Conservation (phyloP, 345 rosid genomes). For the Cardiospermum halicacabum region DNA sequence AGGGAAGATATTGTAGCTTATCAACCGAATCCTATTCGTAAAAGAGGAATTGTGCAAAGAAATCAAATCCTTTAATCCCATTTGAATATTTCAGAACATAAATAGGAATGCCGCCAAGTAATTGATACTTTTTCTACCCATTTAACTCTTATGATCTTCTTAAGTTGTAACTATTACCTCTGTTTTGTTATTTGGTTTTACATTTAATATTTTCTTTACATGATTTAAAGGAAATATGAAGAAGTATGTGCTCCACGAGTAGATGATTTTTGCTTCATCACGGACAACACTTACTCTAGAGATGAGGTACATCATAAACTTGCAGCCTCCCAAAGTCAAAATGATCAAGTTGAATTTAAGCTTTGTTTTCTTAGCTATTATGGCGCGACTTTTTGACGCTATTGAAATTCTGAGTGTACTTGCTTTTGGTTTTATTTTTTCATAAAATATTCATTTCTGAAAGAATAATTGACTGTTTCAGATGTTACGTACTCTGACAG, state of each 20-base stretch:
- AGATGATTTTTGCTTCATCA: slow-evolving; percentile 90
- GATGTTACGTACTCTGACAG: slow-evolving; percentile 32
- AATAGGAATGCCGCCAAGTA: not conserved
- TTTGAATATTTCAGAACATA: not conserved
- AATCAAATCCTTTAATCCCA: too few relatives aligned
- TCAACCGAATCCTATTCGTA: not conserved
- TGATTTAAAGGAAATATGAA: slow-evolving; percentile 68
- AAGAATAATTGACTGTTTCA: slow-evolving; percentile 2
- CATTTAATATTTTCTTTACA: slow-evolving; percentile 8
- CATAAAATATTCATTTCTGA: not conserved
- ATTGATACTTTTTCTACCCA: not conserved
- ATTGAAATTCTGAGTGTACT: not conserved
- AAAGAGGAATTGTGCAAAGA: not conserved
- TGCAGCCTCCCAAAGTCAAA: slow-evolving; percentile 1
- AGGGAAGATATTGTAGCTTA: not conserved
- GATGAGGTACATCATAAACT: slow-evolving; percentile 46
- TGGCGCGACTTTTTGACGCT: not conserved
- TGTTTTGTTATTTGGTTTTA: slow-evolving; percentile 12
- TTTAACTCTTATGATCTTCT: not conserved
- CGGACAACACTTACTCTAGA: slow-evolving; percentile 77
- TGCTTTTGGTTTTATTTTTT: not conserved
- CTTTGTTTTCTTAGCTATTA: not conserved
- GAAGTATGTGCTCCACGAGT: slow-evolving; percentile 80
- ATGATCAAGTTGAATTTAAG: not conserved
- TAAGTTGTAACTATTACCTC: not conserved